Base-by-base conservation (phyloP, 345 rosid species). In the Eucalyptus virginea region DNA sequence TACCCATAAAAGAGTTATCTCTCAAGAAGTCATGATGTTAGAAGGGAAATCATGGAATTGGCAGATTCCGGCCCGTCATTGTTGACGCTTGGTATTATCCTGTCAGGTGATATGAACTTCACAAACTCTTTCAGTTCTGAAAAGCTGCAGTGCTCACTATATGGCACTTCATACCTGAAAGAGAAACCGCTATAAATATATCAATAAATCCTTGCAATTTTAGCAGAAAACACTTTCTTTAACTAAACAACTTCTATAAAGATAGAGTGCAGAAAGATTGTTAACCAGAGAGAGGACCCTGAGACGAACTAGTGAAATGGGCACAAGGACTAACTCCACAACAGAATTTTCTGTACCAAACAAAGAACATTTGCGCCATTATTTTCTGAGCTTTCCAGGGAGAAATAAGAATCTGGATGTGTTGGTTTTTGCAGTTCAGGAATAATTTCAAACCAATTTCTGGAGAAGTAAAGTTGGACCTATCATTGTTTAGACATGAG, bases 91-190 rank as follows among this genome's bases (percentile, higher is more conserved):
- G 99, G 99, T 90, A 96, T 94, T 87, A 98, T 94, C 65, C 88
- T 94, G 90, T 94, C 94, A 16, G 98, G 98, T 65, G 97, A 95
- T 50, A 95, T 88, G 83, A 94, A 90, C 93, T 96, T 91, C 91
- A 97, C 98, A 92, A 97, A 98, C 90, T 97, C 99, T 90, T 72
- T 93, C 24, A 98, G 95, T 90, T 98, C 99, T 9, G 95, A 90
- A 89, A 95, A 98, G 94, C 99, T 96, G 92, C 96, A 89, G 91
- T 98, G 99, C 93, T 98, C 99, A 58, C 99, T 96, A 52, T 97
- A 98, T 50, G 99, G 99, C 87, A 98, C 99, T 91, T 97, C 98
- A 47, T 97, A 98, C 94, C 99, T 98, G 93, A 87, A 88, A 85
- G 72, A 40, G 86, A 58, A 54, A n/a, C 62, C 47, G 15, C 83